These are phyloP conservation scores for Geotrichum aggregatum DNA, from an alignment of 1,139 yeast genomes.

Conservation along the genomic window DNA sequence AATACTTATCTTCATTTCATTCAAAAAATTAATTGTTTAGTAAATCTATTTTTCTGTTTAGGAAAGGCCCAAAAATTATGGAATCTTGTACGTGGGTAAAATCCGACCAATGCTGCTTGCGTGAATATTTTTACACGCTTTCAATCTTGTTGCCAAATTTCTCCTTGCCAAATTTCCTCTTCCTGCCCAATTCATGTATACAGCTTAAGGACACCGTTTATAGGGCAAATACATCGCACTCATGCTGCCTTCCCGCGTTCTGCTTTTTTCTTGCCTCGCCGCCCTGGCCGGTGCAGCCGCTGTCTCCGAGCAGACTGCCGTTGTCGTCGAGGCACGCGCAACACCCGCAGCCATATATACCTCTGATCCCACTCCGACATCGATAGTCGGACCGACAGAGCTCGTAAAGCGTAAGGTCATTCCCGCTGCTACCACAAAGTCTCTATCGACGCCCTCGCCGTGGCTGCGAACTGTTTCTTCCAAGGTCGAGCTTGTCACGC, in stretches of 20 bases:
- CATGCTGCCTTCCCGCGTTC: constrained; percentile 1
- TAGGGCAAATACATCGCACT: neutral
- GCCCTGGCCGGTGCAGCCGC: constrained; percentile 15
- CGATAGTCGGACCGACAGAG: neutral
- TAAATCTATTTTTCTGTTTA: too few species aligned
- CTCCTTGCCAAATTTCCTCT: constrained; percentile 3
- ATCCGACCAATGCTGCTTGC: neutral
- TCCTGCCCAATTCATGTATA: neutral
- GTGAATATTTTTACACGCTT: neutral
- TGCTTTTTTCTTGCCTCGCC: constrained; percentile 1
- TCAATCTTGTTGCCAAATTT: neutral
- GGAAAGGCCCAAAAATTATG: too few species aligned
- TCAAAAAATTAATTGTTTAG: too few species aligned
- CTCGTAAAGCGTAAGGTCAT: constrained; percentile 16
- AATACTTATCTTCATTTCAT: neutral
- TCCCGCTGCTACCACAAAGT: constrained; percentile 26
- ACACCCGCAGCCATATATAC: constrained; percentile 3
- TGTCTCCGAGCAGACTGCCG: neutral
- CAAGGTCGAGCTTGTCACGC: constrained; percentile 63
- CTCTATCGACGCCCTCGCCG: constrained; percentile 47
- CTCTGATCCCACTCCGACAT: constrained; percentile 3
- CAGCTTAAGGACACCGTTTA: too few species aligned
- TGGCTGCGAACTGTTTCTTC: constrained; percentile 73
- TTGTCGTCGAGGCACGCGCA: constrained; percentile 5
- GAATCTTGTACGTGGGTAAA: too few species aligned